These are phyloP conservation scores for Musa balbisiana DNA, from an alignment of 202 grass and related monocot species.

Conservation along the genomic window DNA sequence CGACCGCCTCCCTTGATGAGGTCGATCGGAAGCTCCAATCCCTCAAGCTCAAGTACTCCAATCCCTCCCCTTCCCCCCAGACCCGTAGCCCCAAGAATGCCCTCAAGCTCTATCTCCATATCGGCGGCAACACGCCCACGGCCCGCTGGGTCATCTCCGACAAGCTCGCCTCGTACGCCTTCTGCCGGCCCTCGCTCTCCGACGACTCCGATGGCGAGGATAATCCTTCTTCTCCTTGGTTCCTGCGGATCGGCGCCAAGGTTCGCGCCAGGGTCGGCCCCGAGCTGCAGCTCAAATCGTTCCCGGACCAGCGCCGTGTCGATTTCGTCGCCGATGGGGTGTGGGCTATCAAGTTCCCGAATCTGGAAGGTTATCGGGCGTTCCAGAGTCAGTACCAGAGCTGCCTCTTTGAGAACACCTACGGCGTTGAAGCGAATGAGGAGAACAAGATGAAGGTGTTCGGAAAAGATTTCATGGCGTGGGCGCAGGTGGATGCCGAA, in stretches of 20 bases:
- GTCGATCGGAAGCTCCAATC: conserved; percentile 52
- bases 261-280: conserved; percentile 56
- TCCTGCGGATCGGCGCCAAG: conserved; percentile 60
- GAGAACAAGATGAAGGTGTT: conserved; percentile 70
- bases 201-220: conserved; percentile 1
- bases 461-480: conserved; percentile 88
- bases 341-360: conserved; percentile 88
- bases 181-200: conserved; percentile 24
- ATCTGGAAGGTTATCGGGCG: conserved; percentile 38
- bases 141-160: conserved; percentile 77
- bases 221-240: conserved; percentile 40
- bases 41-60: conserved; percentile 74
- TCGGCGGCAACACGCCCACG: conserved; percentile 52
- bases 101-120: conserved; percentile 81
- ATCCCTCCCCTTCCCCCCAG: conserved; percentile 37
- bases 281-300: conserved; percentile 78
- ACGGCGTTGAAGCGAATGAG: conserved; percentile 60
- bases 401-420: conserved; percentile 84
- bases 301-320: conserved; percentile 61
- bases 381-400: conserved; percentile 65
- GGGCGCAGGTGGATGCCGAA: conserved; percentile 46
- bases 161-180: conserved; percentile 44
- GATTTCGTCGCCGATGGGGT: conserved; percentile 92
- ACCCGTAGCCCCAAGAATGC: conserved; percentile 34
- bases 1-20: conserved; percentile 41